phyloP scores from a whole-genome alignment of 2,329 filamentous ascomycete genomes.

The Fusarium sp. region DNA sequence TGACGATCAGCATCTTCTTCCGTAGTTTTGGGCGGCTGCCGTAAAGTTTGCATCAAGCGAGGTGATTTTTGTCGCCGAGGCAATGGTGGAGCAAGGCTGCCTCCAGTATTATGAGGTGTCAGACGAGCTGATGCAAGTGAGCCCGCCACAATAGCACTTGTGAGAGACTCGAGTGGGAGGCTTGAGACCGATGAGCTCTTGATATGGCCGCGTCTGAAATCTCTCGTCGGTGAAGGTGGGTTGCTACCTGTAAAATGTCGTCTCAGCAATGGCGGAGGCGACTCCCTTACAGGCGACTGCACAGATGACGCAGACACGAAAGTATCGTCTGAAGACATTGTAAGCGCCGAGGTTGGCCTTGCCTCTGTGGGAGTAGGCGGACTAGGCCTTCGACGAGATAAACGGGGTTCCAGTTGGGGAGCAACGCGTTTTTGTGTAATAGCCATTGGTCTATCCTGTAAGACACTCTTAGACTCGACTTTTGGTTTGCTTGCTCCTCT shows the following conservation, averaged over 20 bases:
- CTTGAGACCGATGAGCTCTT: constrained; percentile 52
- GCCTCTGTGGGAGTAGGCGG: constrained; percentile 25
- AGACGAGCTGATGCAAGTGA: constrained; percentile 76
- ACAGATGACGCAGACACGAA: constrained; percentile 60
- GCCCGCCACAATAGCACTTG: constrained; percentile 81
- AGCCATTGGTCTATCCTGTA: constrained; percentile 9
- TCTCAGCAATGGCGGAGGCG: constrained; percentile 43
- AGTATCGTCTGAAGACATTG: constrained; percentile 61
- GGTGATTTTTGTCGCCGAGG: constrained; percentile 62
- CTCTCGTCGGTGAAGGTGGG: constrained; percentile 56
- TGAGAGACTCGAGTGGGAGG: constrained; percentile 74
- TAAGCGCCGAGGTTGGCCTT: constrained; percentile 45
- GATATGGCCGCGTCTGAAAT: constrained; percentile 48
- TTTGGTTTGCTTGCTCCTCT: constrained; percentile 47
- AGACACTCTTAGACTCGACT: constrained; percentile 22
- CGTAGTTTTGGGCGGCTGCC: constrained; percentile 64
- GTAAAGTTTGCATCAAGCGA: constrained; percentile 75
- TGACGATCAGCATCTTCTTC: constrained; percentile 69
- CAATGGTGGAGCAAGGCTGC: constrained; percentile 54
- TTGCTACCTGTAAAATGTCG: constrained; percentile 44
- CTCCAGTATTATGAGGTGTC: constrained; percentile 58
- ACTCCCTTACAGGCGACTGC: constrained; percentile 50
- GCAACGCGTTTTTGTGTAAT: constrained; percentile 30
- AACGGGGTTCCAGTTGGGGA: constrained; percentile 24
- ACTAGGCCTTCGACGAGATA: constrained; percentile 26